Evolutionary conservation across 768 basidiomycete genomes (phyloP), one percentile per base, ranked within the genome.

Genomic region (Amanita subjunquillea): DNA sequence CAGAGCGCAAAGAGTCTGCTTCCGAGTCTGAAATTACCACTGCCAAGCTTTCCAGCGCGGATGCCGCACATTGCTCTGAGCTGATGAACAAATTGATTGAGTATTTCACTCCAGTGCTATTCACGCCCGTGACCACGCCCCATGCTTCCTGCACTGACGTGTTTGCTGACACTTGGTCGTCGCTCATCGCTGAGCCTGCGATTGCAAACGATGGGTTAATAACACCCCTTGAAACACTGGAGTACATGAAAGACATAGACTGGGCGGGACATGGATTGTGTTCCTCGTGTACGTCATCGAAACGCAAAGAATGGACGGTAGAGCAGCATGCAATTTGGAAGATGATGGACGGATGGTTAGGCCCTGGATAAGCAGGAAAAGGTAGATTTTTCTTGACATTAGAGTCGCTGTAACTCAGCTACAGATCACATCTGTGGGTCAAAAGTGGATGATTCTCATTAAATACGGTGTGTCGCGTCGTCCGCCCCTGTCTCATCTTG

Each of bases 81-180:
- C 69, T 84, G 32, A 76, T 83, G 74, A 67, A 68, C 6, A 63
- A 62, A 27, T 62, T 89, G 54, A 79, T 89, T 53, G 73, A 72
- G 4, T 74, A 85, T 62, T 87, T 88, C 61, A 83, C 85, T 0
- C 85, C 87, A 2, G 69, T 81, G 34, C 66, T 89, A 0, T 89
- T 89, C 63, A 86, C 86, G 1, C 77, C 83, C 25, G 75, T 82
- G 4, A 72, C 79, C 5, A 80, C 82, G n/a, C 67, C 71, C 1
- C 87, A 88, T 60, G 87, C 87, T 84, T 67, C 67, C 3, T 89
- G 87, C 65, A 87, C 85, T 3, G 79, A 87, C 61, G 67, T 78
- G 0, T 73, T 89, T 51, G 87, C 86, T 1, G 83, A 83, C 48
- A 71, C 67, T 48, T 89, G 87, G 87, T 83, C 87, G 76, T 55